Base-by-base conservation (phyloP, 225 moss, liverwort and hornwort genomes). In the Bryum argenteum region DNA sequence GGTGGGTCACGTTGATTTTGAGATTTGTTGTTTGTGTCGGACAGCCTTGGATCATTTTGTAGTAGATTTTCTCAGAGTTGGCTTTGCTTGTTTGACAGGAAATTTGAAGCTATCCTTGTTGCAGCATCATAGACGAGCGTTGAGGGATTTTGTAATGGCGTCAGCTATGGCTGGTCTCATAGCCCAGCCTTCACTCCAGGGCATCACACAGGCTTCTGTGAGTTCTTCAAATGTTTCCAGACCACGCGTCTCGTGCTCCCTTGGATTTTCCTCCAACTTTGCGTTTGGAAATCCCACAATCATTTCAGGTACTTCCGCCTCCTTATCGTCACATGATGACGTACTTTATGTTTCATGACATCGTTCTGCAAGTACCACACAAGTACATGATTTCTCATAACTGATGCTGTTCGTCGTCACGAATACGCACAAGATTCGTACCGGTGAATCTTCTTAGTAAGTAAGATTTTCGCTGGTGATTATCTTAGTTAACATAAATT, bases 81-180 rank as follows among this genome's bases (percentile, higher is more conserved):
- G 47, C 15, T 56, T 0, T 12, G 41, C 48, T 17, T 17, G 48
- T 71, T 61, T 66, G 52, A 3, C 23, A 71, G 67, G 26, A 67
- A 11, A 10, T 43, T 57, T 18, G 42, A 4, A 57, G 62, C n/a
- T n/a, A n/a, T n/a, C n/a, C n/a, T n/a, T n/a, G n/a, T n/a, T n/a
- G n/a, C 37, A 66, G 6, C 58, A 15, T 21, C 50, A 0, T 13
- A 16, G 37, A 60, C 56, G 42, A 40, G 52, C 66, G 33, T 43
- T 40, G 75, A 66, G 38, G 48, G 17, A 15, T 17, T 17, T 48
- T 17, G 48, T 48, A 21, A 83, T 81, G 80, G 69, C 75, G 70
- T 69, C 80, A 26, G 78, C 83, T 50, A 83, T 83, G 87, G 83
- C 78, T 71, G 71, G 78, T 54, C 72, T 83, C 0, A 7, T 78